A percentile compares a stretch with the other conserved stretches of the same genome.
These are phyloP conservation scores for Pyrenophora seminiperda DNA, from an alignment of 2,329 filamentous ascomycete species.

Conservation along the genomic window DNA sequence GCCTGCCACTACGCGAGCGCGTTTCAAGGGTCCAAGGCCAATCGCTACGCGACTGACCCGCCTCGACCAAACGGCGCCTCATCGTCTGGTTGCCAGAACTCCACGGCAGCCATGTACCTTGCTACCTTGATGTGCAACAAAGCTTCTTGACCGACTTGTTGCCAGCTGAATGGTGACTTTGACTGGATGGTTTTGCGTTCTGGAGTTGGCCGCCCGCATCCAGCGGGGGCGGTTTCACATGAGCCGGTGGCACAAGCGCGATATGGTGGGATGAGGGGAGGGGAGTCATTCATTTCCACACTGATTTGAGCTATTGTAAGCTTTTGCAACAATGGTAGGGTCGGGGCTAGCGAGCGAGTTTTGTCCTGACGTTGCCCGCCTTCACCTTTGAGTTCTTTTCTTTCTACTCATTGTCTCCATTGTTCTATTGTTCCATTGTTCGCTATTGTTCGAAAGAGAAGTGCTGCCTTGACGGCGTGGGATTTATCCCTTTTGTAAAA, in stretches of 20 bases:
- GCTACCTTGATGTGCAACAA: constrained; percentile 6
- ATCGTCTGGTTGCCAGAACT: constrained; percentile 27
- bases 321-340: constrained; percentile 34
- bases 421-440: constrained; percentile 45
- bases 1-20: constrained; percentile 28
- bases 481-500: constrained; percentile 21
- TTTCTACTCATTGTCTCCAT: constrained; percentile 34
- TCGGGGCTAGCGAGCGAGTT: constrained; percentile 24
- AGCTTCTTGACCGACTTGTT: constrained; percentile 10
- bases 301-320: constrained; percentile 37
- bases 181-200: constrained; percentile 22
- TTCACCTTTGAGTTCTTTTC: constrained; percentile 24
- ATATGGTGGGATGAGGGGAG: constrained; percentile 25
- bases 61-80: constrained; percentile 36
- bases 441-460: constrained; percentile 44
- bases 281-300: constrained; percentile 42
- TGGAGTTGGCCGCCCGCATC: constrained; percentile 20
- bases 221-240: constrained; percentile 37
- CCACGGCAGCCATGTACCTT: constrained; percentile 6
- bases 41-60: constrained; percentile 40
- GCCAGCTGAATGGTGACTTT: constrained; percentile 12
- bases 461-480: constrained; percentile 44
- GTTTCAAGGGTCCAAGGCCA: constrained; percentile 39
- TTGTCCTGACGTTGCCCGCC: constrained; percentile 25
- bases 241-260: constrained; percentile 23